Evolutionary conservation across 345 rosid genomes (phyloP).

Genomic region (Trapa incisa): DNA sequence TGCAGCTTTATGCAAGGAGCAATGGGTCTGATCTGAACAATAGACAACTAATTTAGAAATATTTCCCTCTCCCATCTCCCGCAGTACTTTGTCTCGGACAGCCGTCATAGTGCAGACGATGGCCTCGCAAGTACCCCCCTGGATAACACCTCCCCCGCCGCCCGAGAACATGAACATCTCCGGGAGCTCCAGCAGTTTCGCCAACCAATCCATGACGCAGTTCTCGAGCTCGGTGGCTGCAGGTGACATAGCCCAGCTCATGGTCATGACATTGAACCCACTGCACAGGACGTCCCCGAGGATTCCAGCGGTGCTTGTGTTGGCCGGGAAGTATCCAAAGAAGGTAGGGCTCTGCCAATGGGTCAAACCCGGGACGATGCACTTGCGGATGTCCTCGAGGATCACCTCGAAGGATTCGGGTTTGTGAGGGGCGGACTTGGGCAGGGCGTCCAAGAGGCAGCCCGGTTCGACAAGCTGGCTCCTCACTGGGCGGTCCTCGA

Average conservation of each 20-base stretch:
- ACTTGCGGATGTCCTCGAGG: conserved; percentile 18
- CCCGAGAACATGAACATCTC: conserved; percentile 24
- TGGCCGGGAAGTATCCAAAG: conserved; percentile 26
- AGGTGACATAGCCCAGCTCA: conserved; percentile 35
- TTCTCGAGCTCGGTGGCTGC: conserved; percentile 42
- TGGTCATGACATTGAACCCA: conserved; percentile 31
- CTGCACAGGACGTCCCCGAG: conserved; percentile 26
- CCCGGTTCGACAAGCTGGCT: conserved; percentile 28
- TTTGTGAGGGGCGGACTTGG: conserved; percentile 18
- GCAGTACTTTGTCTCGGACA: conserved; percentile 22
- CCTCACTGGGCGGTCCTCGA: conserved; percentile 24
- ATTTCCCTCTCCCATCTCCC: conserved; percentile 8
- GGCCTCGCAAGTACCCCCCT: conserved; percentile 28
- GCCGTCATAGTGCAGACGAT: conserved; percentile 25
- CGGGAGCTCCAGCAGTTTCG: conserved; percentile 26
- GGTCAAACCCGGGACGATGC: conserved; percentile 33
- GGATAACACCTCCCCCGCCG: conserved; percentile 29
- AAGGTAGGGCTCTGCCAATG: conserved; percentile 35
- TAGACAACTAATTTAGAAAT: conserved; percentile 26
- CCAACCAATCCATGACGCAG: conserved; percentile 36
- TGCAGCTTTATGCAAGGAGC: conserved; percentile 20
- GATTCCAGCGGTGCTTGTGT: conserved; percentile 19
- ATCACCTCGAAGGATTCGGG: conserved; percentile 25
- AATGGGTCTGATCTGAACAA: conserved; percentile 31
- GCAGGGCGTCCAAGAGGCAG: conserved; percentile 21